Evolutionary conservation across 2,329 filamentous ascomycete genomes (phyloP).

Genomic region (Gaeumannomyces sp.): DNA sequence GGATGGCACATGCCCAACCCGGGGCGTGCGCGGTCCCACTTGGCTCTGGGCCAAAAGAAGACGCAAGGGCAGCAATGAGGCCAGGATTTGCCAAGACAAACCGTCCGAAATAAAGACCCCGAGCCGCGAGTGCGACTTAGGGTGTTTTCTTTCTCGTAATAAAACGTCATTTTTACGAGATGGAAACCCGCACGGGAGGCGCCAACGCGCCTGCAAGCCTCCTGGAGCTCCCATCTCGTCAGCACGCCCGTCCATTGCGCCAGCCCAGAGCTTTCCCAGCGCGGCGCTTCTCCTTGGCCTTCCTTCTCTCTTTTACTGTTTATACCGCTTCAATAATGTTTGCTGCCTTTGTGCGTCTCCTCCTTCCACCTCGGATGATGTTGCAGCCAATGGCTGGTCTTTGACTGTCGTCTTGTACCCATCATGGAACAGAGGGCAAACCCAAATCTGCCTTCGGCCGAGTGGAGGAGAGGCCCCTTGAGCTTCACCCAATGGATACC

Average conservation of each 20-base stretch:
- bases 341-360: not conserved
- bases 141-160: slow-evolving; percentile 7
- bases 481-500: too few species aligned
- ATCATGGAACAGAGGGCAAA: not conserved
- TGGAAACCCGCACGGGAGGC: not conserved
- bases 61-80: not conserved
- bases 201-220: not conserved
- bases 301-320: not conserved
- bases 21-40: not conserved
- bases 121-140: not conserved
- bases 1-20: not conserved
- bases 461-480: not conserved
- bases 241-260: not conserved
- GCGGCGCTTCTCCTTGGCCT: not conserved
- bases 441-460: not conserved
- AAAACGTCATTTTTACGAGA: slow-evolving; percentile 8
- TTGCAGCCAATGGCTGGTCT: not conserved
- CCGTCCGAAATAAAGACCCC: not conserved
- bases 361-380: not conserved
- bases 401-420: not conserved
- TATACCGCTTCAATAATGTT: not conserved
- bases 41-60: not conserved
- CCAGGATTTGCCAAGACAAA: not conserved
- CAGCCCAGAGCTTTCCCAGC: not conserved
- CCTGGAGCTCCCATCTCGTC: too few species aligned